Evolutionary conservation across 257 asterid species (phyloP), one percentile per base, ranked within the genome.

Genomic region (Dorcoceras hygrometricum): DNA sequence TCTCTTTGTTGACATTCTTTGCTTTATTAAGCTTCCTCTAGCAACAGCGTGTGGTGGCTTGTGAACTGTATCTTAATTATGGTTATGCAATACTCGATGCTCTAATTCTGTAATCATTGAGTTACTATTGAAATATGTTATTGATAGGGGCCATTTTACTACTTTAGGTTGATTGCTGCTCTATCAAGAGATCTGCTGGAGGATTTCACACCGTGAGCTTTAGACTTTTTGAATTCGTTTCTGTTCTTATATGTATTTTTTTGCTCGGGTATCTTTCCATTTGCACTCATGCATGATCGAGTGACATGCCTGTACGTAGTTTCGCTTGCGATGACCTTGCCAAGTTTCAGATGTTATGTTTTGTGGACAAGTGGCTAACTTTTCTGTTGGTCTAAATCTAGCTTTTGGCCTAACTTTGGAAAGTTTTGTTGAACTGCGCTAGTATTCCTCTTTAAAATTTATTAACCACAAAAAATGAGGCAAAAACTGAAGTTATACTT

Each of bases 181-280:
- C 77, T 93, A 77, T 82, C 99, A 62, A 82, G 95, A 80, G 99
- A 93, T 80, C 87, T 90, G 25, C 73, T 93, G 79, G 87, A 73
- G 31, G 95, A 88, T 77, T 90, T 90, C 71, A 43, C 73, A 62
- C 95, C 89, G 97, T 93, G 80, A 84, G 99, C 88, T 73, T 58
- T 72, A 51, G 65, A 2, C 26, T 67, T 68, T 71, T 67, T 29
- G 26, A 36, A 61, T 68, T 73, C 57, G 58, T 66, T 74, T 43
- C 18, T 57, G 18, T 19, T 57, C 12, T 39, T 36, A 53, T 11
- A 39, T 10, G n/a, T 28, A 32, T 18, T 16, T 65, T 36, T 29
- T 36, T 71, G 70, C 20, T 53, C 10, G 23, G 16, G 59, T 43
- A 6, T 57, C 53, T 63, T 57, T 59, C 36, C 57, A 56, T 57